Base-by-base conservation (phyloP, 75 land plant genomes). In the Pinus albicaulis region DNA sequence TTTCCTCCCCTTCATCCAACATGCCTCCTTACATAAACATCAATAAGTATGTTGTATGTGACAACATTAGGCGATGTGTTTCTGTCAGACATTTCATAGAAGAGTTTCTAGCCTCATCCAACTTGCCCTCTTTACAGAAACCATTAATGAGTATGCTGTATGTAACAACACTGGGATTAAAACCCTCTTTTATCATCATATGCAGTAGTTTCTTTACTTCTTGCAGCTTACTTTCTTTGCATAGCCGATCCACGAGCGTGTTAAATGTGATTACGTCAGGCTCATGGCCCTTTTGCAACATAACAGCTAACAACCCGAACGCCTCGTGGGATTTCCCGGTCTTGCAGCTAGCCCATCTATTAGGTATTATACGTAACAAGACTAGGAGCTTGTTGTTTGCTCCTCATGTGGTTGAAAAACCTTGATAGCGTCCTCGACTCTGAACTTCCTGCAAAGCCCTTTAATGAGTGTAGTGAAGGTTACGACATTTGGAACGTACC, bases 401-500 rank as follows among this genome's bases (percentile, higher is more conserved):
- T 41, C n/a, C 2, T 17, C 77, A 80, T 80, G 4, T 62, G 23
- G 4, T 31, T 13, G 3, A 80, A 23, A n/a, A 68, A 58, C 6
- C 20, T 26, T 36, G 25, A 75, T 15, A 3, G 82, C 77, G 8
- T 80, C 77, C 2, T 5, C 19, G 12, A 71, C 4, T 52, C 36
- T 64, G 20, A 38, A 31, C 48, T 69, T 56, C 36, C 56, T 44
- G 20, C 80, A 78, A 4, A 77, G 69, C 1, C 77, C 80, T 34
- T 74, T 70, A 25, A 85, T 75, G 19, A 85, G 56, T 22, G 84
- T 78, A 69, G 75, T 81, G 77, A 31, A 86, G 7, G 78, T 79
- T 55, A 79, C 25, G 23, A 71, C 73, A 56, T 68, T 81, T 4
- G 87, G 87, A 19, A 31, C 11, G 12, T 20, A 74, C 19, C 22